These are phyloP conservation scores for Cystobasidiaceae sp. DNA, from an alignment of 1,284 basidiomycete genomes.

Conservation along the genomic window DNA sequence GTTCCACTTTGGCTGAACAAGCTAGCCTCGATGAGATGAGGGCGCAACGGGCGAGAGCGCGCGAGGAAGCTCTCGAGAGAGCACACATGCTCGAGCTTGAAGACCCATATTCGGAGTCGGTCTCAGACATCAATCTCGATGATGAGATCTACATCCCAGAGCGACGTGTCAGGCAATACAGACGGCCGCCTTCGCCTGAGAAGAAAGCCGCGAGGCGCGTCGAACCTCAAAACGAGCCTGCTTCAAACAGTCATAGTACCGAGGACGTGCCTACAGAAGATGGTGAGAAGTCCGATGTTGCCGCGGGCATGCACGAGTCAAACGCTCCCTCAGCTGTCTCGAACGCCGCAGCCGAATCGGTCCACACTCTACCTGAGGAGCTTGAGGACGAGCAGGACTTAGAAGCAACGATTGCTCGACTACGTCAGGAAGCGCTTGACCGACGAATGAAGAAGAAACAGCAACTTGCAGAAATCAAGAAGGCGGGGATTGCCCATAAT, in stretches of 20 bases:
- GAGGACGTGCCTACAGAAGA: not conserved
- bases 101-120: no score
- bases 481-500: no score
- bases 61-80: not conserved
- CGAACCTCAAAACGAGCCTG: not conserved
- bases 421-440: conserved; percentile 11
- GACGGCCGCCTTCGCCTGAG: no score
- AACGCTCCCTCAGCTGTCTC: no score
- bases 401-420: conserved; percentile 7
- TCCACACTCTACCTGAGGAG: not conserved
- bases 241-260: not conserved
- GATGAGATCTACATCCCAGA: no score
- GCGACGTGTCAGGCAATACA: no score
- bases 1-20: conserved; percentile 9
- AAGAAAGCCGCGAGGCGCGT: no score
- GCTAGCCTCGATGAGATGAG: not conserved
- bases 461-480: not conserved
- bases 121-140: no score
- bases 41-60: not conserved
- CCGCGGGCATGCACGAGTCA: no score
- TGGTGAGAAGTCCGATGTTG: not conserved
- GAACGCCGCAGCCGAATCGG: no score
- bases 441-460: conserved; percentile 5
- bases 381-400: conserved; percentile 21
- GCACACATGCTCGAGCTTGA: not conserved